These are phyloP conservation scores for Spencermartinsiella ligniputridi DNA, from an alignment of 1,139 yeast species.

Conservation along the genomic window DNA sequence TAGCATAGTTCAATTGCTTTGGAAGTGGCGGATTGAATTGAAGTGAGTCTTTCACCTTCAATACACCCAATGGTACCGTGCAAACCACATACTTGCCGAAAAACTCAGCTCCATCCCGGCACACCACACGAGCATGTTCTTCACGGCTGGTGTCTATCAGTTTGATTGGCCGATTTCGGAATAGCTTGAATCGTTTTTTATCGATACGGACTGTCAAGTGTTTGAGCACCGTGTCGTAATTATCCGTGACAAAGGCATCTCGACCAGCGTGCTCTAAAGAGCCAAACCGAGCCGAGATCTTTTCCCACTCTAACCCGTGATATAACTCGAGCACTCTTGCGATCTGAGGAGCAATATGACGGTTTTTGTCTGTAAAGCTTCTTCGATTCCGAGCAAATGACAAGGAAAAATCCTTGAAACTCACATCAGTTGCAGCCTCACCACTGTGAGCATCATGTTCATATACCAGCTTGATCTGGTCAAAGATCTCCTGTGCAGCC, in stretches of 20 bases:
- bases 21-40: constrained; percentile 61
- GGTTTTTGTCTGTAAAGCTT: constrained; percentile 48
- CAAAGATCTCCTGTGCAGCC: constrained; percentile 8
- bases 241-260: constrained; percentile 7
- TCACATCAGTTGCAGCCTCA: background rate
- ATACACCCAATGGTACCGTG: constrained; percentile 68
- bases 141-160: constrained; percentile 30
- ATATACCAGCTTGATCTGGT: constrained; percentile 4
- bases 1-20: constrained; percentile 38
- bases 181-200: constrained; percentile 26
- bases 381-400: background rate
- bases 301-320: constrained; percentile 70
- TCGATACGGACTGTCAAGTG: constrained; percentile 2
- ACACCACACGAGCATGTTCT: background rate
- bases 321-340: constrained; percentile 63
- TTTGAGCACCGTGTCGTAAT: constrained; percentile 5
- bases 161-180: constrained; percentile 43
- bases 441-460: background rate
- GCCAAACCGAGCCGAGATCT: constrained; percentile 7
- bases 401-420: constrained; percentile 41
- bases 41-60: constrained; percentile 28
- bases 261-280: constrained; percentile 4
- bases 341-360: constrained; percentile 45
- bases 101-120: constrained; percentile 28
- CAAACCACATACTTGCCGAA: constrained; percentile 50